Evolutionary conservation across 805 yeast genomes (phyloP).

Genomic region (Yarrowia porcina): DNA sequence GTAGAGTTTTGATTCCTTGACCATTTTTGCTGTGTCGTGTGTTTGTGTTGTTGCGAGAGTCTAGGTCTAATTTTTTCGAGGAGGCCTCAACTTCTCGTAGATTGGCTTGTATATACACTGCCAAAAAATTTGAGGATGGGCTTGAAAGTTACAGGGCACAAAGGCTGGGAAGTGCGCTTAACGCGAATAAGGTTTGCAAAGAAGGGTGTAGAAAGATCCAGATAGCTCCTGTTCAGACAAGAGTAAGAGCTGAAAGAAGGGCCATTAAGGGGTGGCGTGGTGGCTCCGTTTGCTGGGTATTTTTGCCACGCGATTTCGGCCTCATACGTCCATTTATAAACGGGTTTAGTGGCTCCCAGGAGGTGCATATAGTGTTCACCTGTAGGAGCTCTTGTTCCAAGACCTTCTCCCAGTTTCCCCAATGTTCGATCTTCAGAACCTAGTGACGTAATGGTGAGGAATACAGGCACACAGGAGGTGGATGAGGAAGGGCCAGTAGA

Average conservation of each 20-base stretch:
- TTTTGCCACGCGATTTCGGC: neutral
- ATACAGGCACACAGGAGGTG: neutral
- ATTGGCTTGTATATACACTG: conserved; percentile 24
- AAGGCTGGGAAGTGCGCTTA: neutral
- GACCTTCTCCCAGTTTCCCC: conserved; percentile 14
- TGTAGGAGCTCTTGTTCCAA: neutral
- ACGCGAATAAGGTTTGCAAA: neutral
- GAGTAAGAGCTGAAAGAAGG: neutral
- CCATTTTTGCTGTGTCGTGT: conserved; percentile 46
- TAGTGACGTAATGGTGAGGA: neutral
- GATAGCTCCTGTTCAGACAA: neutral
- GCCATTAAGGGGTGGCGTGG: neutral
- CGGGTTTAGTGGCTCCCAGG: neutral
- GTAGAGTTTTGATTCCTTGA: conserved; percentile 62
- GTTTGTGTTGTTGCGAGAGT: conserved; percentile 10
- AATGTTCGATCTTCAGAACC: conserved; percentile 2
- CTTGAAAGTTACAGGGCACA: conserved; percentile 12
- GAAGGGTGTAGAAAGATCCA: conserved; percentile 24
- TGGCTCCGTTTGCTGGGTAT: neutral
- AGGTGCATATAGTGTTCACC: neutral
- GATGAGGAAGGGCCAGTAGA: neutral
- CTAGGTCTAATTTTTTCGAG: conserved; percentile 14
- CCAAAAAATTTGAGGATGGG: conserved; percentile 18
- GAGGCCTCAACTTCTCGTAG: neutral
- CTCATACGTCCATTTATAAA: neutral